Evolutionary conservation across 2,329 filamentous ascomycete genomes (phyloP), one percentile per base, ranked within the genome.

Genomic region (Magnaporthiopsis rhizophila): DNA sequence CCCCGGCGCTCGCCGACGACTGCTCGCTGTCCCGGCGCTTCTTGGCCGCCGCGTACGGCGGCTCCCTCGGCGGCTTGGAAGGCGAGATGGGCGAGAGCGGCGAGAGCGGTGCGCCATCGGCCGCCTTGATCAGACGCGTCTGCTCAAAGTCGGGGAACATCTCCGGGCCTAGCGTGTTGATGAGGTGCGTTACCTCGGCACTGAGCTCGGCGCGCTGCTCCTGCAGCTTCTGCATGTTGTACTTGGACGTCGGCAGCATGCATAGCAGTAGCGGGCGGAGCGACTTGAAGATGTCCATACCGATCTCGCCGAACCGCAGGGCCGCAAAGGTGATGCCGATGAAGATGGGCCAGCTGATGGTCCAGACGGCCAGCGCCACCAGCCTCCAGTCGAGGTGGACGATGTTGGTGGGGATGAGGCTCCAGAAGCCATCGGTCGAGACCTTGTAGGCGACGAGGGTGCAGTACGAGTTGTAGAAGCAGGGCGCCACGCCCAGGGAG

Each of bases 231-330:
- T 91, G 85, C 61, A 99, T 86, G 65, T 89, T 91, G 78, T 93
- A 96, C 74, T 87, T 89, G 1, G 91, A 94, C 5, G 87, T 87
- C 1, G 95, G 95, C 70, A 90, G 89, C 71, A 98, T 83, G 68
- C 91, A 95, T 45, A 97, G 82, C 59, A 96, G 81, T 12, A 99
- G 84, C 7, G 95, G 95, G 12, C 92, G 86, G 21, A 99, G 83
- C 0, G 94, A 98, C 77, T 98, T 99, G 79, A 95, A 81, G 64
- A 99, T 97, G 73, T 99, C 95, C 92, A 99, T 97, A 63, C 94
- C 95, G n/a, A 96, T 89, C 78, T 99, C 95, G 60, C 95, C 95
- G 69, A 98, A 96, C 13, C 95, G 89, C 63, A 99, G 86, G 8
- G 95, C 92, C 5, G 92, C 93, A 75, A 96, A 97, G 0, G 93